phyloP scores from a whole-genome alignment of 2,329 filamentous ascomycete species.

The Stagonosporopsis rhizophila region DNA sequence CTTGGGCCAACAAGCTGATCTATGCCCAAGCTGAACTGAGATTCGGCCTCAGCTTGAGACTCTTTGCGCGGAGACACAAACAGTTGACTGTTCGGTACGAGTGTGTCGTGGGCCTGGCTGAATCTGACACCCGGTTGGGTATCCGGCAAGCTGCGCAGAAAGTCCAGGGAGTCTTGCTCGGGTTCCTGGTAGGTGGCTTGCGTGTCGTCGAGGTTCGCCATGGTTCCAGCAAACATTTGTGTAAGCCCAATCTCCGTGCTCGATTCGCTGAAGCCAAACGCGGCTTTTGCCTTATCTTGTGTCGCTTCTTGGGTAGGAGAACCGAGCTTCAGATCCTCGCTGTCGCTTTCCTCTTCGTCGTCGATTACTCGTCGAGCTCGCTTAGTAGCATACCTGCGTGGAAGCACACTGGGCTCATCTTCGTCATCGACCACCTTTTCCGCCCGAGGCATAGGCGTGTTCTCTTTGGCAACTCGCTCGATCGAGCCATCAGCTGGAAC shows the following conservation, averaged over 20 bases:
- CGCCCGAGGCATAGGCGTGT: conserved; percentile 24
- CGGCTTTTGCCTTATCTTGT: conserved; percentile 45
- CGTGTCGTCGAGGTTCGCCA: conserved; percentile 68
- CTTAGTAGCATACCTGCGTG: conserved; percentile 58
- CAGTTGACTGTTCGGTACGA: conserved; percentile 65
- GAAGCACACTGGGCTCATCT: conserved; percentile 56
- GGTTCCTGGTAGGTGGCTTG: conserved; percentile 40
- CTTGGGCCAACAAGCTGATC: conserved; percentile 46
- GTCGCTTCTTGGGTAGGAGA: conserved; percentile 34
- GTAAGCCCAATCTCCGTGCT: conserved; percentile 71
- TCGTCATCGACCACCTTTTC: conserved; percentile 53
- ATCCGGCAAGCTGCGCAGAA: conserved; percentile 60
- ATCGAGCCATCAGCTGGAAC: conserved; percentile 28
- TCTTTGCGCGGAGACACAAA: conserved; percentile 33
- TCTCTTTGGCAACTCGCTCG: conserved; percentile 52
- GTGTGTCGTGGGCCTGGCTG: conserved; percentile 66
- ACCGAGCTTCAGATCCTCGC: conserved; percentile 21
- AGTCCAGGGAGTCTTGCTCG: conserved; percentile 59
- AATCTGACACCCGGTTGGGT: conserved; percentile 63
- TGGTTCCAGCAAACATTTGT: conserved; percentile 89
- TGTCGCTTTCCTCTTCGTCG: conserved; percentile 60
- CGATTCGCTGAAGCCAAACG: conserved; percentile 50
- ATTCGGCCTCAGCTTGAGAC: conserved; percentile 26
- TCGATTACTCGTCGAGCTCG: conserved; percentile 67
- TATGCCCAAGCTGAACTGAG: conserved; percentile 44